phyloP scores from a whole-genome alignment of 192 early-diverging fungal genomes.

The Paraglomus occultum region DNA sequence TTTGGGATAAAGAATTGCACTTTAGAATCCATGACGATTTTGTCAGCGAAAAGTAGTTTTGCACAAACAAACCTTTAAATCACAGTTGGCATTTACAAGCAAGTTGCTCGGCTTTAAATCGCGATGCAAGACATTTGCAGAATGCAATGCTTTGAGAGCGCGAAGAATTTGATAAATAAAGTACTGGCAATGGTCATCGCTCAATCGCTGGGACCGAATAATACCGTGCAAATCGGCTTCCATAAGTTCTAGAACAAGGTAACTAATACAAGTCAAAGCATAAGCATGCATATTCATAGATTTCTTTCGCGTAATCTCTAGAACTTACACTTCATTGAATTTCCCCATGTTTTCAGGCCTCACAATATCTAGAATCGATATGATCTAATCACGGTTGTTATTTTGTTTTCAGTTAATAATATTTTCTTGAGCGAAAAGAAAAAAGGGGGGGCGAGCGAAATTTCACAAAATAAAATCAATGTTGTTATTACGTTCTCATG shows the following conservation, averaged over 20 bases:
- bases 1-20: conserved; percentile 31
- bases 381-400: conserved; percentile 61
- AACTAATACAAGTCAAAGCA: conserved; percentile 38
- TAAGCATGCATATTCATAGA: not conserved
- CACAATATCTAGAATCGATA: conserved; percentile 89
- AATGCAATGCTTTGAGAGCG: conserved; percentile 98
- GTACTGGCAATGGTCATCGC: conserved; percentile 98
- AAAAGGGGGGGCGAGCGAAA: not conserved
- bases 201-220: conserved; percentile 92
- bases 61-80: conserved; percentile 61
- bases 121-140: conserved; percentile 95
- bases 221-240: conserved; percentile 98
- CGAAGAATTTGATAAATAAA: conserved; percentile 97
- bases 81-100: conserved; percentile 89
- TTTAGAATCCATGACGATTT: not conserved
- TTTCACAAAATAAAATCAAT: not conserved
- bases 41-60: not conserved
- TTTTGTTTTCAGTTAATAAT: not conserved
- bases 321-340: conserved; percentile 83
- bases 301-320: not conserved
- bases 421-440: not conserved
- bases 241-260: conserved; percentile 98
- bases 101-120: conserved; percentile 97
- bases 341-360: conserved; percentile 73
- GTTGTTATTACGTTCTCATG: conserved; percentile 69